A percentile compares a stretch with the other conserved stretches of the same genome.
These are phyloP conservation scores for Wickerhamomyces bovis DNA, from an alignment of 805 yeast species.

Conservation along the genomic window DNA sequence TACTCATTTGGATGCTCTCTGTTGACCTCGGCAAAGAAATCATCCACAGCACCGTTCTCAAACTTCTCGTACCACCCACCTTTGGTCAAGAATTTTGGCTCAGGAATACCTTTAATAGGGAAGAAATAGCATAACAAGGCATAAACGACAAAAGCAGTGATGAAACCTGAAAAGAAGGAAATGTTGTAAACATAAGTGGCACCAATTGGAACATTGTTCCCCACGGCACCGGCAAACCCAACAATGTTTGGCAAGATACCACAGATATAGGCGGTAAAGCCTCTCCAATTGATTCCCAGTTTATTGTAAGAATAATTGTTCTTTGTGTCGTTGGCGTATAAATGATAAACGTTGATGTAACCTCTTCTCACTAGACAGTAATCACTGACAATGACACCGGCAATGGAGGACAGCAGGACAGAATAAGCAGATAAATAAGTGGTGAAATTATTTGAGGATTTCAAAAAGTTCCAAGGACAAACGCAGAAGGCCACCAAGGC, in stretches of 20 bases:
- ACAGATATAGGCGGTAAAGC: constrained; percentile 68
- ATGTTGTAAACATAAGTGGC: constrained; percentile 69
- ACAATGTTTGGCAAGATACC: constrained; percentile 82
- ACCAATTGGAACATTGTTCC: constrained; percentile 71
- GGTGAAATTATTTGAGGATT: constrained; percentile 67
- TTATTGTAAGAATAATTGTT: constrained; percentile 53
- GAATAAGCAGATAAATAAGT: constrained; percentile 78
- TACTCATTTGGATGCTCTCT: constrained; percentile 18
- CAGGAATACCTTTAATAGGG: constrained; percentile 47
- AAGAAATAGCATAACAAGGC: constrained; percentile 42
- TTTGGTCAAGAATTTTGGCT: constrained; percentile 32
- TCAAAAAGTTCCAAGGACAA: constrained; percentile 79
- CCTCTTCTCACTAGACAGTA: constrained; percentile 74
- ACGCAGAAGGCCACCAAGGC: constrained; percentile 64
- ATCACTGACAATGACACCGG: constrained; percentile 69
- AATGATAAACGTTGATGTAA: constrained; percentile 51
- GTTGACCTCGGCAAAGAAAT: constrained; percentile 13
- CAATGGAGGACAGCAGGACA: constrained; percentile 76
- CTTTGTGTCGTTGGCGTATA: constrained; percentile 43
- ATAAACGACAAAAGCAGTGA: constrained; percentile 51
- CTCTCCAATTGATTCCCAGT: constrained; percentile 79
- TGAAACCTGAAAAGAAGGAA: constrained; percentile 73
- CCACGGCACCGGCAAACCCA: constrained; percentile 83
- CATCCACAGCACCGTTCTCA: constrained; percentile 7
- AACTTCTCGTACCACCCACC: constrained; percentile 42